Percentiles rank a stretch among this genome's conserved stretches.
These are phyloP conservation scores for Larix kaempferi DNA, from an alignment of 75 land plant species.

Conservation along the genomic window DNA sequence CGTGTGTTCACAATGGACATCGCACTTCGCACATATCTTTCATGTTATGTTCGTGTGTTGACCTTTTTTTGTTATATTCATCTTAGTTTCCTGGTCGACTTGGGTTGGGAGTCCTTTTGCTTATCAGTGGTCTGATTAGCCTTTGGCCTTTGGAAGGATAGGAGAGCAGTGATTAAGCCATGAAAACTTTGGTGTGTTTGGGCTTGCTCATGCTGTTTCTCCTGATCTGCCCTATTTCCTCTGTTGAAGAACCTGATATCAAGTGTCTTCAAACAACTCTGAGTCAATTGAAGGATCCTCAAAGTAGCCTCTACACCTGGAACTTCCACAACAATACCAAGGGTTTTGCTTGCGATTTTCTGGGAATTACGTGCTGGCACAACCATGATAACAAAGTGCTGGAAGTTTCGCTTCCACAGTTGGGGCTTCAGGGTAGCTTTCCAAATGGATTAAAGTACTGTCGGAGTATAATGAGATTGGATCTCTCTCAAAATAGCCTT, in stretches of 20 bases:
- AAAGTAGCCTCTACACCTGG: slow-evolving; percentile 34
- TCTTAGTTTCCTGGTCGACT: no score
- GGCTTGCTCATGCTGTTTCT: no score
- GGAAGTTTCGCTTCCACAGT: slow-evolving; percentile 37
- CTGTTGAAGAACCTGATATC: neutral
- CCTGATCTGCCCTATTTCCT: no score
- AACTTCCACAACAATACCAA: slow-evolving; percentile 29
- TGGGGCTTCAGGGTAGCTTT: slow-evolving; percentile 36
- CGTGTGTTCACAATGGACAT: no score
- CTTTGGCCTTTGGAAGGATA: no score
- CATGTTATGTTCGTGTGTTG: no score
- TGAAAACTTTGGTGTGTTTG: no score
- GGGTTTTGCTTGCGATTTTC: slow-evolving; percentile 57
- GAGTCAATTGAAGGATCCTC: slow-evolving; percentile 34
- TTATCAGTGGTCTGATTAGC: no score
- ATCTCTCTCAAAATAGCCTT: slow-evolving; percentile 64
- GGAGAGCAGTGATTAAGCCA: no score
- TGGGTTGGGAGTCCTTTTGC: no score
- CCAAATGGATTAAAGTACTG: slow-evolving; percentile 56
- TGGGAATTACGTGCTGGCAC: slow-evolving; percentile 75
- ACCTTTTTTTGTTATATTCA: no score
- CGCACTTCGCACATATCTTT: no score
- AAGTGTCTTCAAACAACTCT: neutral
- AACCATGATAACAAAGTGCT: slow-evolving; percentile 58
- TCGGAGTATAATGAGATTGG: slow-evolving; percentile 53